Conservation (phyloP, 768 basidiomycete genomes). For the Tephrocybe sp. region DNA sequence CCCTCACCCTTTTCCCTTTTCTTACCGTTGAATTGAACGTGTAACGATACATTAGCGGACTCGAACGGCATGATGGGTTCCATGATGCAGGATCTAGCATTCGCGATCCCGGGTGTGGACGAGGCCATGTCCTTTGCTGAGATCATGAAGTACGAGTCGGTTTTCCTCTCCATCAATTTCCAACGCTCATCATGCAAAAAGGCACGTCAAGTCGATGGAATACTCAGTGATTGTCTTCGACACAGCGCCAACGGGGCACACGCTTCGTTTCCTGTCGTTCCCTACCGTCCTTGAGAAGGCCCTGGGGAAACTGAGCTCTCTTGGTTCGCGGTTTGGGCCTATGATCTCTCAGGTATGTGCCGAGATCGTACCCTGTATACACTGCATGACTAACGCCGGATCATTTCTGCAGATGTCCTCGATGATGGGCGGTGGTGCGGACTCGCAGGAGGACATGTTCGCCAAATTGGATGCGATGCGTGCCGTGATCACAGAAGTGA, state of each 20-base stretch:
- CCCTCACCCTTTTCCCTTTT: slow-evolving; percentile 1
- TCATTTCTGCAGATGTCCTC: slow-evolving; percentile 68
- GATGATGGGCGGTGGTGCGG: slow-evolving; percentile 92
- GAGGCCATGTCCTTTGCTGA: slow-evolving; percentile 99
- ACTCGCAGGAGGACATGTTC: slow-evolving; percentile 97
- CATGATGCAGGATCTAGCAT: slow-evolving; percentile 99
- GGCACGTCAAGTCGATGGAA: slow-evolving; percentile 99
- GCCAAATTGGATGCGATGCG: slow-evolving; percentile 97
- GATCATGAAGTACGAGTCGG: slow-evolving; percentile 88
- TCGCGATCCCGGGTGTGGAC: slow-evolving; percentile 98
- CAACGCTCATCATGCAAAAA: slow-evolving; percentile 28
- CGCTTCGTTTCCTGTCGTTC: slow-evolving; percentile 98
- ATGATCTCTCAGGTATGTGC: slow-evolving; percentile 81
- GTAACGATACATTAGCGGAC: slow-evolving; percentile 52
- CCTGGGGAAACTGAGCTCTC: slow-evolving; percentile 85
- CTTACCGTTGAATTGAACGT: slow-evolving; percentile 2
- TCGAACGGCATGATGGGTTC: slow-evolving; percentile 94
- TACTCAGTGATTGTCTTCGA: slow-evolving; percentile 99
- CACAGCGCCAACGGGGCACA: slow-evolving; percentile 98
- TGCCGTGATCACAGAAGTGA: slow-evolving; percentile 95
- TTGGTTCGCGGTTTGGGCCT: slow-evolving; percentile 95
- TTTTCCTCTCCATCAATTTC: neutral
- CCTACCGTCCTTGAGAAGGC: slow-evolving; percentile 98
- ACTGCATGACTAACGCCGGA: neutral
- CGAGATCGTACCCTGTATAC: neutral